Conservation (phyloP, 2,329 filamentous ascomycete genomes). For the Hysterium pulicare region DNA sequence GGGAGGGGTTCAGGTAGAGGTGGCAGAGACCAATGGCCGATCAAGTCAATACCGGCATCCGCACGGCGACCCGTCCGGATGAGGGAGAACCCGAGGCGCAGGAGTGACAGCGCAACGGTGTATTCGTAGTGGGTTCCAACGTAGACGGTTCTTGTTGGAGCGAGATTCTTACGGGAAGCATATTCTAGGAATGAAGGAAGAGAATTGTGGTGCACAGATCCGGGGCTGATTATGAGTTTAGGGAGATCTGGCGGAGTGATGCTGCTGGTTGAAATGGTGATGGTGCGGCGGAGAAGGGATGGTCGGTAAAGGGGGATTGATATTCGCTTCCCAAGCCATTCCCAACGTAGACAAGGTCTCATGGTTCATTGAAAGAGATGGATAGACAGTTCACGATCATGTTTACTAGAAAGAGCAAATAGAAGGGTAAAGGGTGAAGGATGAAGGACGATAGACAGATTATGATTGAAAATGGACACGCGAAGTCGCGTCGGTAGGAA, state of each 20-base stretch:
- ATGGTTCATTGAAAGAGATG: too few relatives aligned
- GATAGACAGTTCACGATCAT: too few relatives aligned
- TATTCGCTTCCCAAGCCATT: too few relatives aligned
- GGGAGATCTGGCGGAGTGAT: constrained; percentile 24
- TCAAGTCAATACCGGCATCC: constrained; percentile 71
- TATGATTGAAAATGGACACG: neutral
- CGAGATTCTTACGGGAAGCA: constrained; percentile 55
- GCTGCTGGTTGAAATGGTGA: neutral
- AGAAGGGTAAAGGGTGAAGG: too few relatives aligned
- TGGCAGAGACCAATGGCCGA: constrained; percentile 64
- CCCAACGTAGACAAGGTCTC: neutral
- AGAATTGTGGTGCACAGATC: constrained; percentile 55
- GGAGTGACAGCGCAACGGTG: constrained; percentile 55
- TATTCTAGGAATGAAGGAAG: constrained; percentile 64
- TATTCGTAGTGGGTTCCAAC: constrained; percentile 78
- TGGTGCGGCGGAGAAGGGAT: neutral
- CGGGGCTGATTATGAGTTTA: constrained; percentile 24
- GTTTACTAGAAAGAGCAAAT: too few relatives aligned
- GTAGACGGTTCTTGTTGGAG: constrained; percentile 58
- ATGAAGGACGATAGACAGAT: neutral
- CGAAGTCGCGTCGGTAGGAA: neutral
- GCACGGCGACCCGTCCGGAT: constrained; percentile 62
- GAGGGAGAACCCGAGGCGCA: constrained; percentile 61
- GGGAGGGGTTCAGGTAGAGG: constrained; percentile 34
- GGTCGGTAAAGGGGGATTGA: neutral